These are phyloP conservation scores for Iberis amara DNA, from an alignment of 441 rosid species.

Conservation along the genomic window DNA sequence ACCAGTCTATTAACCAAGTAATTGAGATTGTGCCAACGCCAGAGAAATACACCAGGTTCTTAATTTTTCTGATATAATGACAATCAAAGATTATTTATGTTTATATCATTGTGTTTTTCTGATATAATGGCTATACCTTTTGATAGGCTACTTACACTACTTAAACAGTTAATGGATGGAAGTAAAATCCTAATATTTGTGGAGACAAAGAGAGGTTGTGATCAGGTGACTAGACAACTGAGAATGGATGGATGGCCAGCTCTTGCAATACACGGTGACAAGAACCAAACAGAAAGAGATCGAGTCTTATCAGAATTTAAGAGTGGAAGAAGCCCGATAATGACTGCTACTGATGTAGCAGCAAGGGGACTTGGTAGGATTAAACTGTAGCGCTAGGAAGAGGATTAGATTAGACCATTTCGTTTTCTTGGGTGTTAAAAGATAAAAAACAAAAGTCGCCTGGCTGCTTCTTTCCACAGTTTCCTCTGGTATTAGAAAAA, in stretches of 20 bases:
- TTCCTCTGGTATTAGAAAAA: conserved; percentile 27
- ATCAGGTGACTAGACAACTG: conserved; percentile 85
- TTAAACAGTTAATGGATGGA: conserved; percentile 82
- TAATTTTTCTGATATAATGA: conserved; percentile 5
- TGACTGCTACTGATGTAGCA: conserved; percentile 99
- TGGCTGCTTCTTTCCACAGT: conserved; percentile 56
- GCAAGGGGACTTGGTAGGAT: conserved; percentile 99
- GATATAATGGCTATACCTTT: conserved; percentile 3
- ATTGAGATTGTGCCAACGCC: conserved; percentile 73
- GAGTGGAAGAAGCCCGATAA: conserved; percentile 88
- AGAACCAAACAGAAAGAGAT: conserved; percentile 90
- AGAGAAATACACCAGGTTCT: conserved; percentile 88
- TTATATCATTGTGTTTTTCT: not conserved
- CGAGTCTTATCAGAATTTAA: conserved; percentile 94
- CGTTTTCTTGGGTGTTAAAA: conserved; percentile 35
- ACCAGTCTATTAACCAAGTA: conserved; percentile 84
- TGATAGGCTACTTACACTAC: conserved; percentile 68
- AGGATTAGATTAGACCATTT: conserved; percentile 43
- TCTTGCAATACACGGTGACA: conserved; percentile 94
- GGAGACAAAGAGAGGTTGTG: conserved; percentile 96
- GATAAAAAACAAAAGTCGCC: conserved; percentile 52
- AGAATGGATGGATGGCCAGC: conserved; percentile 99
- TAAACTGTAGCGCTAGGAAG: conserved; percentile 52
- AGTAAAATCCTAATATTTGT: conserved; percentile 77
- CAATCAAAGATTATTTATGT: not conserved